Base-by-base conservation (phyloP, 2,329 filamentous ascomycete genomes). In the Aspergillus carbonarius region DNA sequence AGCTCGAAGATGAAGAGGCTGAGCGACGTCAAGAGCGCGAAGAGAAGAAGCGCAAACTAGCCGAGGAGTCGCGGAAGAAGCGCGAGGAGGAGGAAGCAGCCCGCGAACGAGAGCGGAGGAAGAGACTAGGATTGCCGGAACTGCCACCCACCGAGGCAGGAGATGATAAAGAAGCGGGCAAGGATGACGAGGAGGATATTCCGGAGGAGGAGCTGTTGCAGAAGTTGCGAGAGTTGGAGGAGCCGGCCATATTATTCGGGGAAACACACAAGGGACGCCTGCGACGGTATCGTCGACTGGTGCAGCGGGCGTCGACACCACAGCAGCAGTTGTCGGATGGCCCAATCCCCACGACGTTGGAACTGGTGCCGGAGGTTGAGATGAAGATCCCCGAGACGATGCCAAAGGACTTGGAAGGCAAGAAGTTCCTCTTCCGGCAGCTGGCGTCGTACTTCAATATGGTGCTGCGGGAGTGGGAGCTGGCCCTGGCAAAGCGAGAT, bases 391-490 rank as follows among this genome's bases (percentile, higher is more conserved):
- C 85, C 1, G 80, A 82, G 15, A 81, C 79, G 44, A 78, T 91
- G 9, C 84, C 85, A 1, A 81, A 83, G 67, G 89, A 93, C 66
- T 79, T 79, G 18, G 85, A 87, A 40, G 89, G 81, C 0, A 85
- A 87, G 47, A 79, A 83, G 46, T 92, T 89, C 75, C 79, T 99
- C 40, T 93, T 89, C 78, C 84, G 93, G 10, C 93, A 99, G 75
- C 82, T 99, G 57, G 91, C 90, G 18, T 95, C 91, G 50, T 99
- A 97, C 80, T 98, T 99, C 79, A 96, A 91, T 54, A 92, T 99
- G 87, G 86, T 99, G n/a, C 80, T 99, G 58, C 85, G 83, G 46
- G 93, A 96, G 74, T 99, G 96, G 89, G 86, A 93, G 67, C 72
- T 79, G 40, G 92, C 93, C 5, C 84, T 99, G 68, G 85, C 85